Base-by-base conservation (phyloP, 768 basidiomycete genomes). In the Termitomyces sp. region DNA sequence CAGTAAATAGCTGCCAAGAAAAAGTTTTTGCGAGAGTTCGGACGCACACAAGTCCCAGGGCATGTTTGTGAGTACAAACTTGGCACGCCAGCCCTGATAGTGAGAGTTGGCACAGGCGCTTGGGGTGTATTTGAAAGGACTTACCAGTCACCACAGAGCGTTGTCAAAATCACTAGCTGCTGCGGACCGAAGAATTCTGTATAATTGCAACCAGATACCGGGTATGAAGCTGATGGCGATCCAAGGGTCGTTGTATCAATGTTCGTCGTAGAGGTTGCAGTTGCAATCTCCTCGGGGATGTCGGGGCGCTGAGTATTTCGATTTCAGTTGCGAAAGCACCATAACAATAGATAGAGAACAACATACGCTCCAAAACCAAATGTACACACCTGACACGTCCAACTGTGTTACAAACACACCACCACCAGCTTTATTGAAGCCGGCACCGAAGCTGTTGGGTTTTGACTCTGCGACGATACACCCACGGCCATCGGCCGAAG, bases 351-450 rank as follows among this genome's bases (percentile, higher is more conserved):
- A 23, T 37, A 7, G 4, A 55, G 19, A 49, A 19, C 17, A 1
- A 67, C 68, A 45, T 46, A 72, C 72, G 9, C 59, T 60, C 66
- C 63, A 68, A 43, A 66, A 70, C 66, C 65, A 66, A 0, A 67
- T 60, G 50, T 31, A 67, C 17, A 66, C 56, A 14, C 73, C 86
- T 1, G 77, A 67, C 6, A 76, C 73, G 49, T 88, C 88, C 59
- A 89, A 85, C 62, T 89, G 87, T 3, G 85, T 78, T 2, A 87
- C 87, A 69, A 76, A 92, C 1, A 75, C 73, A 0, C 77, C 83
- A 31, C 84, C 84, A 12, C 81, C 79, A 0, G 77, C 79, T 8
- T 69, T 52, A 8, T 80, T 79, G 62, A 85, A 85, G 1, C 67
- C 74, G 2, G 62, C 61, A 0, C 82, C 83, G 60, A 72, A 83